Conservation (phyloP, 176 grass and related monocot genomes). For the Zoysia japonica region DNA sequence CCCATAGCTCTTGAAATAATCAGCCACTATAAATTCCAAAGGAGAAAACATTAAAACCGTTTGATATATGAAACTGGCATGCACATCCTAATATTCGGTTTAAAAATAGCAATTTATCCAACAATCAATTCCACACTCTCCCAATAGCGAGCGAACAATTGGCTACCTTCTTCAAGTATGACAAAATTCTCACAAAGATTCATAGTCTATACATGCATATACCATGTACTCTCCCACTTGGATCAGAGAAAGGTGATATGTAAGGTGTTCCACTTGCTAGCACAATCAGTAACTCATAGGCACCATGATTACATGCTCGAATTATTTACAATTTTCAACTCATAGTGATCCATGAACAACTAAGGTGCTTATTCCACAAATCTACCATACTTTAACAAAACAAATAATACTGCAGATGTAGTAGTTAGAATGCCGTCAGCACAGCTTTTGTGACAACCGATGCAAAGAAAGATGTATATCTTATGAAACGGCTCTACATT, state of each 20-base stretch:
- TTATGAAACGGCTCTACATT: constrained; percentile 9
- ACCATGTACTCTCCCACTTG: background rate
- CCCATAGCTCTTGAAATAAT: background rate
- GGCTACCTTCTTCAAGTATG: background rate
- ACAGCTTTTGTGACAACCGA: background rate
- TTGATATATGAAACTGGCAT: background rate
- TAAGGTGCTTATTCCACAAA: background rate
- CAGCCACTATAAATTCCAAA: background rate
- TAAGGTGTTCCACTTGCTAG: constrained; percentile 1
- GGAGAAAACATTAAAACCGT: background rate
- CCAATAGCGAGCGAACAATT: background rate
- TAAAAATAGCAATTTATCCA: background rate
- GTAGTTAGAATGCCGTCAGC: background rate
- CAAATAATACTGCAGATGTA: background rate
- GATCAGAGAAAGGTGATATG: background rate
- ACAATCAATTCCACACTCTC: background rate
- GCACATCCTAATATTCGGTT: background rate
- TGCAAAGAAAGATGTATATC: constrained; percentile 18
- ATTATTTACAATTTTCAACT: background rate
- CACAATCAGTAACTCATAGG: background rate
- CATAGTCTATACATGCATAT: background rate
- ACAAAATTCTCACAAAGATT: background rate
- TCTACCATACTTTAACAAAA: background rate
- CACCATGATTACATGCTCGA: constrained; percentile 22
- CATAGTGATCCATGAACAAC: background rate